A percentile compares a stretch with the other conserved stretches of the same genome.
Evolutionary conservation across 352 stramenopile genomes (phyloP).

Genomic region (Globisporangium apiculatum): DNA sequence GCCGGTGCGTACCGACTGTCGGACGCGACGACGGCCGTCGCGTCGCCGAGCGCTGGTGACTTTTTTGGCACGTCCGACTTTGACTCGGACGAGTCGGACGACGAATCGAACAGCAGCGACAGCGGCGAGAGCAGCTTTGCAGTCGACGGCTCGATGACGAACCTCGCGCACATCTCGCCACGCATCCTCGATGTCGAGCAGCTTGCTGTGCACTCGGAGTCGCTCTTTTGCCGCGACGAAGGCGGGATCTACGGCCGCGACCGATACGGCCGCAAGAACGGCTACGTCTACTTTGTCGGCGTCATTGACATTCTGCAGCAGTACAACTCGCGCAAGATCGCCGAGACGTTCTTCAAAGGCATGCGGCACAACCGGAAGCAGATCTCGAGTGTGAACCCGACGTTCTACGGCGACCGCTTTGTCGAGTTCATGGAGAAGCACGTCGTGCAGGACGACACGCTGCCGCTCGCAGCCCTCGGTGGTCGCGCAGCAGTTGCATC

Average conservation of each 20-base stretch:
- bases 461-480: constrained; percentile 4
- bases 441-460: constrained; percentile 57
- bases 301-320: constrained; percentile 94
- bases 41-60: constrained; percentile 15
- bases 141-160: constrained; percentile 12
- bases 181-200: constrained; percentile 38
- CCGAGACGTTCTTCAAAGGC: constrained; percentile 87
- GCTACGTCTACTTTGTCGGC: constrained; percentile 86
- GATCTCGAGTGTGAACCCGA: constrained; percentile 82
- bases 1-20: background rate
- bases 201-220: constrained; percentile 42
- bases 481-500: too few relatives aligned
- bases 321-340: constrained; percentile 90
- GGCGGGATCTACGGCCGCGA: constrained; percentile 66
- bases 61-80: constrained; percentile 22
- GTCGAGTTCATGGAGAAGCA: constrained; percentile 85
- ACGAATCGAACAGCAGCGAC: constrained; percentile 35
- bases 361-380: constrained; percentile 80
- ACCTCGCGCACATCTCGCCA: constrained; percentile 32
- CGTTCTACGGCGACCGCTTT: constrained; percentile 88
- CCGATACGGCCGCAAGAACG: constrained; percentile 56
- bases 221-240: constrained; percentile 68
- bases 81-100: constrained; percentile 20
- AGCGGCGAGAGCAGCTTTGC: constrained; percentile 13
- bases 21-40: constrained; percentile 10